Conservation (phyloP, 2,329 filamentous ascomycete genomes). For the Orbilia ellipsospora region DNA sequence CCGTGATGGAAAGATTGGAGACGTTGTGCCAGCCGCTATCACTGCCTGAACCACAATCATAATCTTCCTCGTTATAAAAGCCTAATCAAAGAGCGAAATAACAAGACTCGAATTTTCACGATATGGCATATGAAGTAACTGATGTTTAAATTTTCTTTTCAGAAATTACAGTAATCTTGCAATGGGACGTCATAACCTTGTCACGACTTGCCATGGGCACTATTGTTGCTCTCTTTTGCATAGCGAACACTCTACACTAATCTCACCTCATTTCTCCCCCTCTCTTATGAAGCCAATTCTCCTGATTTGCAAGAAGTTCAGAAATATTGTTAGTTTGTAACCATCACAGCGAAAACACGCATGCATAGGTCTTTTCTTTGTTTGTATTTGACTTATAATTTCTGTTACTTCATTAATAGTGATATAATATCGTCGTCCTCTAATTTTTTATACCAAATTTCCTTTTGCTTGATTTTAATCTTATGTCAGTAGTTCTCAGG, state of each 20-base stretch:
- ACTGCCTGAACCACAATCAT: slow-evolving; percentile 10
- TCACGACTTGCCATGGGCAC: slow-evolving; percentile 32
- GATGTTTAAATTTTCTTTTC: slow-evolving; percentile 43
- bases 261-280: slow-evolving; percentile 1
- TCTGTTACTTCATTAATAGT: slow-evolving; percentile 4
- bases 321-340: slow-evolving; percentile 3
- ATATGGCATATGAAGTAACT: slow-evolving; percentile 20
- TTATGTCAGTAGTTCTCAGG: slow-evolving; percentile 18
- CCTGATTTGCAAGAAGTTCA: slow-evolving; percentile 20
- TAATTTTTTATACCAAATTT: neutral
- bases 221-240: slow-evolving; percentile 20
- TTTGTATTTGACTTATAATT: slow-evolving; percentile 9
- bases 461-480: neutral
- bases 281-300: slow-evolving; percentile 9
- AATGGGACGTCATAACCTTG: slow-evolving; percentile 34
- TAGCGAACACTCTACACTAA: slow-evolving; percentile 25
- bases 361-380: slow-evolving; percentile 4
- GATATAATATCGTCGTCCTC: slow-evolving; percentile 17
- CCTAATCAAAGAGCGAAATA: neutral
- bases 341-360: neutral
- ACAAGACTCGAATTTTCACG: slow-evolving; percentile 24
- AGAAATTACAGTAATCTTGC: slow-evolving; percentile 13
- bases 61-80: no score
- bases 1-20: slow-evolving; percentile 43
- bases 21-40: slow-evolving; percentile 56